Conservation (phyloP, 768 basidiomycete genomes). For the Holtermanniella nyarrowii region DNA sequence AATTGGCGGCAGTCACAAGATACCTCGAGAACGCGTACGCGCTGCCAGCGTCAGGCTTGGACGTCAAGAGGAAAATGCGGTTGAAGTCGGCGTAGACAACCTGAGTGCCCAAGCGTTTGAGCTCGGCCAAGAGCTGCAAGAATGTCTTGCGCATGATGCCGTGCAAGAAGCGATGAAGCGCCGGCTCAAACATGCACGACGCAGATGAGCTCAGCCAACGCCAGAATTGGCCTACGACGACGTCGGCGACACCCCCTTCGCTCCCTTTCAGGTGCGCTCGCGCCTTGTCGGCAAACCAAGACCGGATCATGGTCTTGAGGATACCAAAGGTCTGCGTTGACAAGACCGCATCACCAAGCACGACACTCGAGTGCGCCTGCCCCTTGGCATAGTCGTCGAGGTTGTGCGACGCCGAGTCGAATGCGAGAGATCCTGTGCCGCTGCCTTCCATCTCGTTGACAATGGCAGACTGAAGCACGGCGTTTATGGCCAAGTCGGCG, state of each 20-base stretch:
- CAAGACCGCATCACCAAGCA: slow-evolving; percentile 78
- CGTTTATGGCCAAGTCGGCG: slow-evolving; percentile 84
- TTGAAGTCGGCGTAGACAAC: slow-evolving; percentile 91
- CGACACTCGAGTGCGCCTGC: slow-evolving; percentile 57
- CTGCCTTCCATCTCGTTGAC: slow-evolving; percentile 97
- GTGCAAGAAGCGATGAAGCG: slow-evolving; percentile 83
- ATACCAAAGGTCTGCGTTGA: slow-evolving; percentile 77
- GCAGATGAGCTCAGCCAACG: slow-evolving; percentile 83
- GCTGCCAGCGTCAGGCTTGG: slow-evolving; percentile 81
- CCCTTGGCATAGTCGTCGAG: slow-evolving; percentile 76
- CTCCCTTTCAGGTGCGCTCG: slow-evolving; percentile 60
- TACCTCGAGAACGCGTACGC: slow-evolving; percentile 94
- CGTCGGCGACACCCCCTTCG: slow-evolving; percentile 48
- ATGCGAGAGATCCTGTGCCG: slow-evolving; percentile 74
- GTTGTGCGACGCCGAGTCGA: slow-evolving; percentile 84
- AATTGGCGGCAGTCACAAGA: slow-evolving; percentile 82
- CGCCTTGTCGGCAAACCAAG: slow-evolving; percentile 69
- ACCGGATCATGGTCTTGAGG: slow-evolving; percentile 75
- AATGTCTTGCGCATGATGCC: slow-evolving; percentile 97
- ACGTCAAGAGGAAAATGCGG: slow-evolving; percentile 77
- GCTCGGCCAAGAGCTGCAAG: slow-evolving; percentile 91
- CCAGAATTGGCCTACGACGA: slow-evolving; percentile 84
- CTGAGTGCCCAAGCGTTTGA: slow-evolving; percentile 84
- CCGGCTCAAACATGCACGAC: slow-evolving; percentile 81
- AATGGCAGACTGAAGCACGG: slow-evolving; percentile 82